Percentiles rank a stretch among this genome's conserved stretches.
Conservation (phyloP, 2,329 filamentous ascomycete genomes). For the Ilyonectria mors-panacis region DNA sequence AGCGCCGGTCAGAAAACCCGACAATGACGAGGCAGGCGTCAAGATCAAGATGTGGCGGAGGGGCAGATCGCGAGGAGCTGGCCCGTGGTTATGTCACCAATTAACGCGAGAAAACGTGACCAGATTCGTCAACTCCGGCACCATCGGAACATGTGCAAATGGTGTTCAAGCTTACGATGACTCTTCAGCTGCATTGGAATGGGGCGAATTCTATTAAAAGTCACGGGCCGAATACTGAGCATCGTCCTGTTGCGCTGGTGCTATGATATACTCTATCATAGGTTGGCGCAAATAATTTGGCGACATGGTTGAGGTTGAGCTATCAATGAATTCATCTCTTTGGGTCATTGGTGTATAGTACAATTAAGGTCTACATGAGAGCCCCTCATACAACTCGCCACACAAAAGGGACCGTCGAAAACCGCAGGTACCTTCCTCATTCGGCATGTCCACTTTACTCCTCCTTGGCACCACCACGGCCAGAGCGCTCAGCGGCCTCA, state of each 20-base stretch:
- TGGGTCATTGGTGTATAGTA: constrained; percentile 34
- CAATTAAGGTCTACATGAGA: constrained; percentile 32
- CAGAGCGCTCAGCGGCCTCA: constrained; percentile 83
- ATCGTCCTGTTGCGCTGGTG: background rate
- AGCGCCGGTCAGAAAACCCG: background rate
- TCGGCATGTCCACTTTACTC: constrained; percentile 64
- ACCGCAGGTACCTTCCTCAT: constrained; percentile 23
- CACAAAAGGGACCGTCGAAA: constrained; percentile 9
- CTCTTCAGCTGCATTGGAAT: background rate
- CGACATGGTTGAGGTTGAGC: background rate
- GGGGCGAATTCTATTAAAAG: background rate
- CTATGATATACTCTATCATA: background rate
- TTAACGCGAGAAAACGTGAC: constrained; percentile 53
- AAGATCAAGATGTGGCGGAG: constrained; percentile 44
- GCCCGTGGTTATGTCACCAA: constrained; percentile 46
- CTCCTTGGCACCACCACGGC: constrained; percentile 80
- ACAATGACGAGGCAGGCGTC: background rate
- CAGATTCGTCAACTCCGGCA: constrained; percentile 12
- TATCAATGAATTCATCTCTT: constrained; percentile 15
- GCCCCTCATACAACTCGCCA: constrained; percentile 27
- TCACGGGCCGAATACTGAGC: background rate
- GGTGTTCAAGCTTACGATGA: background rate
- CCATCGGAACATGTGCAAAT: background rate
- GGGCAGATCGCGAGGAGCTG: constrained; percentile 45
- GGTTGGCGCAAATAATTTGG: background rate